phyloP scores from a whole-genome alignment of 2,329 filamentous ascomycete species.

The Lachnellula occidentalis region DNA sequence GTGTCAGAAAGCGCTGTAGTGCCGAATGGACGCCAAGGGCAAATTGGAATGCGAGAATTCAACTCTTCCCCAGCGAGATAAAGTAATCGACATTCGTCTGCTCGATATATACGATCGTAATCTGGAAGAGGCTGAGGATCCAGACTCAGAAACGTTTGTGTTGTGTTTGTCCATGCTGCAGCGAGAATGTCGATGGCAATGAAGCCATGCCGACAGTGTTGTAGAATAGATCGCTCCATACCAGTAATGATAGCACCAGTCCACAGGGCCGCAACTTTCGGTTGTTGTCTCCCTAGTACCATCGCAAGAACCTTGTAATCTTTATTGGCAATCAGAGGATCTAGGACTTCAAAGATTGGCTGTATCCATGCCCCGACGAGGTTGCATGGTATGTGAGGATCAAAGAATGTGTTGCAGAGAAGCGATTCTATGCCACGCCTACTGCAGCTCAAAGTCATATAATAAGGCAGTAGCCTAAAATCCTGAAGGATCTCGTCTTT shows the following conservation, averaged over 20 bases:
- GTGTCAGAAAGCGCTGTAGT: constrained; percentile 24
- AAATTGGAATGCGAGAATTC: constrained; percentile 15
- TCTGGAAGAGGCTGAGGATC: background rate
- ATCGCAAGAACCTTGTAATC: constrained; percentile 7
- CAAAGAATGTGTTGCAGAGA: constrained; percentile 8
- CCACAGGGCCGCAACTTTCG: constrained; percentile 6
- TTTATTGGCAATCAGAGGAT: constrained; percentile 4
- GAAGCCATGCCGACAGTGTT: constrained; percentile 2
- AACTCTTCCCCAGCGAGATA: constrained; percentile 6
- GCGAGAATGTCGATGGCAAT: constrained; percentile 6
- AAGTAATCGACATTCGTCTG: constrained; percentile 10
- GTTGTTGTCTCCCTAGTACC: constrained; percentile 3
- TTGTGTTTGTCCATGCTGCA: constrained; percentile 8
- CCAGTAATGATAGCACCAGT: constrained; percentile 7
- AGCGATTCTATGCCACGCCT: constrained; percentile 5
- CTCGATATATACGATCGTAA: constrained; percentile 3
- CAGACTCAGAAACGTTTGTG: constrained; percentile 8
- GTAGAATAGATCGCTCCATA: constrained; percentile 4
- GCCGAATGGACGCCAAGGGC: constrained; percentile 31
- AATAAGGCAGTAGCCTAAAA: constrained; percentile 5
- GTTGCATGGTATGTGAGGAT: constrained; percentile 7
- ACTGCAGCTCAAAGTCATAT: constrained; percentile 13
- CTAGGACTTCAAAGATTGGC: constrained; percentile 7
- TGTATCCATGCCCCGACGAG: constrained; percentile 9
- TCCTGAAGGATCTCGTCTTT: background rate